Base-by-base conservation (phyloP, 225 moss, liverwort and hornwort genomes). In the Lunularia cruciata region DNA sequence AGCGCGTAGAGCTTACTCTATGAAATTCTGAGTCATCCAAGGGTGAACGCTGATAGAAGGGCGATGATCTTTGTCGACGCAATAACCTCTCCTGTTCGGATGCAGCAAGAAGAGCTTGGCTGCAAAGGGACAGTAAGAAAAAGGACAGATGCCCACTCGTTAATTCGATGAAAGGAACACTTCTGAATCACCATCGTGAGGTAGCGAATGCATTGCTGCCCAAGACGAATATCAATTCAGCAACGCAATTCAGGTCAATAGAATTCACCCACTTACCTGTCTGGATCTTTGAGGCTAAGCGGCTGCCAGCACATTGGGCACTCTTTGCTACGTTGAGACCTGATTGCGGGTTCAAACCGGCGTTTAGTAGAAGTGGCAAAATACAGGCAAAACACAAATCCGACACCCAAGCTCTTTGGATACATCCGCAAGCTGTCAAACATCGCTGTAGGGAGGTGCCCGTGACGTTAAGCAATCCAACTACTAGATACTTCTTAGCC, bases 281-380 rank as follows among this genome's bases (percentile, higher is more conserved):
- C 86, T n/a, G 88, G 86, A 84, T 92, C 85, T 71, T 92, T 84
- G 45, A 92, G 75, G 60, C 86, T 82, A 65, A 90, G 84, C 56
- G 88, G 68, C 75, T 83, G 89, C 89, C 79, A 90, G 57, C 92
- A 89, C 88, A 92, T 92, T 10, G 89, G 92, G 68, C 92, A 92
- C 55, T 92, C 89, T 72, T 83, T 86, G 69, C 92, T 89, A 56
- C 89, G 78, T 69, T 92, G 92, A 28, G 92, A 86, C 88, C 88
- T 88, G 81, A 15, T 38, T 6, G 32, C 18, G 4, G 23, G 7
- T n/a, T n/a, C n/a, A n/a, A n/a, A n/a, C n/a, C n/a, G n/a, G n/a
- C n/a, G n/a, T n/a, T n/a, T n/a, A n/a, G n/a, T n/a, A n/a, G n/a
- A n/a, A n/a, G n/a, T n/a, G n/a, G n/a, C n/a, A n/a, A n/a, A n/a